These are phyloP conservation scores for Hevea brasiliensis DNA, from an alignment of 345 rosid species.

Conservation along the genomic window DNA sequence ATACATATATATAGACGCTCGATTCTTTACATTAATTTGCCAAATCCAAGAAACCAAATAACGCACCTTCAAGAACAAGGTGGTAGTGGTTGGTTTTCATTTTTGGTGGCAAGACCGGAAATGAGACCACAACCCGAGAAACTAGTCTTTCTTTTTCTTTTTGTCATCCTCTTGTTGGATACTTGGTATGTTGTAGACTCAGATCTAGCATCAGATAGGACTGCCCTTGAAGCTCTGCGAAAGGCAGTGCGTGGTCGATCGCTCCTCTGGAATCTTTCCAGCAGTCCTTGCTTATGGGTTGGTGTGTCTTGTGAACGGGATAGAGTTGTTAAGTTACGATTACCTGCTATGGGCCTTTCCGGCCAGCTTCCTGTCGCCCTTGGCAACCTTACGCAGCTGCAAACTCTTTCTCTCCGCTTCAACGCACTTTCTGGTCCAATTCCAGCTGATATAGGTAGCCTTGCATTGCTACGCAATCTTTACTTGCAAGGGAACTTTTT, in stretches of 20 bases:
- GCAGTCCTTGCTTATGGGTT: constrained; percentile 40
- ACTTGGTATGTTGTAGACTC: neutral
- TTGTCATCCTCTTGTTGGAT: neutral
- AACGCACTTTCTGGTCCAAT: constrained; percentile 68
- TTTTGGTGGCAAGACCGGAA: neutral
- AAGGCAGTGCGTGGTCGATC: constrained; percentile 24
- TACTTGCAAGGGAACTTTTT: constrained; percentile 72
- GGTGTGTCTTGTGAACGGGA: constrained; percentile 57
- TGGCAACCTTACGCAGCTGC: constrained; percentile 67
- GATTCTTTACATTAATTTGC: too few species aligned
- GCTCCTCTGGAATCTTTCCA: constrained; percentile 22
- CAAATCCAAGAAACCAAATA: too few species aligned
- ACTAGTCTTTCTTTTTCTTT: neutral
- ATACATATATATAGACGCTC: too few species aligned
- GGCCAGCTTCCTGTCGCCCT: constrained; percentile 67
- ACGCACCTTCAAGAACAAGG: too few species aligned
- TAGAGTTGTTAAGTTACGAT: constrained; percentile 54
- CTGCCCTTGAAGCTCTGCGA: constrained; percentile 23
- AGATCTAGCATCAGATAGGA: constrained; percentile 30
- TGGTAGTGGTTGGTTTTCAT: neutral
- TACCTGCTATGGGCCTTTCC: constrained; percentile 70
- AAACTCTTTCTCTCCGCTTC: constrained; percentile 60
- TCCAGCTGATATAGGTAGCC: constrained; percentile 65
- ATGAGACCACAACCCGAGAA: constrained; percentile 6
- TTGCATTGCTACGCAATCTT: constrained; percentile 61